Conservation (phyloP, 805 yeast genomes). For the Pichia kluyveri region DNA sequence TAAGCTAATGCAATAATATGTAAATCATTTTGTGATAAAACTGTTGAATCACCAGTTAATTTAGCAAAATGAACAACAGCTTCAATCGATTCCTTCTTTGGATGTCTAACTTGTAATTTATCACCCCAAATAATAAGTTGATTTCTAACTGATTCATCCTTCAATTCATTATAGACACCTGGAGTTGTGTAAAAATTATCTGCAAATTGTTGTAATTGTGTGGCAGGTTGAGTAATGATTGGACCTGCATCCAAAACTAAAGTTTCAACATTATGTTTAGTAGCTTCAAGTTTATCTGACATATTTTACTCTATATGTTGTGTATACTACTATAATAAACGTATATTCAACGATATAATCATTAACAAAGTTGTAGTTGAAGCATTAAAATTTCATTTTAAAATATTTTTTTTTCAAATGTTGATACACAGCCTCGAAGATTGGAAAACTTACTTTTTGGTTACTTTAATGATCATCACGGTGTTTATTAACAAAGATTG, state of each 20-base stretch:
- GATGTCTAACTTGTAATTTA: conserved; percentile 62
- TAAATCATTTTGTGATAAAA: conserved; percentile 82
- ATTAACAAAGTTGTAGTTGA: no score
- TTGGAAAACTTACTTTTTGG: no score
- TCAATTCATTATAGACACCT: conserved; percentile 78
- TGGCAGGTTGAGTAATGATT: conserved; percentile 73
- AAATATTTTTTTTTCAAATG: no score
- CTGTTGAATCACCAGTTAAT: conserved; percentile 85
- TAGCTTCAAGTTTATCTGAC: background rate
- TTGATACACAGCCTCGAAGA: no score
- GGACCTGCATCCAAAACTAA: conserved; percentile 94
- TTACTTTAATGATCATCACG: no score
- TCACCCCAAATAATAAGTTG: conserved; percentile 80
- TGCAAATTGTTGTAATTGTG: conserved; percentile 65
- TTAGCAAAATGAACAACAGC: conserved; percentile 70
- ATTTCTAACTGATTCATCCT: conserved; percentile 74
- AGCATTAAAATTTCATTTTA: no score
- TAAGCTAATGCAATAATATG: conserved; percentile 88
- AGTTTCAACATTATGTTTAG: conserved; percentile 31
- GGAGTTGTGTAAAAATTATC: conserved; percentile 79
- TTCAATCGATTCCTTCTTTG: conserved; percentile 52
- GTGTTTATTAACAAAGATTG: no score
- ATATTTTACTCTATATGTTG: no score
- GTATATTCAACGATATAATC: no score
- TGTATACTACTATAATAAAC: no score